Percentiles rank a stretch among this genome's conserved stretches.
Evolutionary conservation across 1,284 basidiomycete species (phyloP).

Genomic region (Marasmius sp.): DNA sequence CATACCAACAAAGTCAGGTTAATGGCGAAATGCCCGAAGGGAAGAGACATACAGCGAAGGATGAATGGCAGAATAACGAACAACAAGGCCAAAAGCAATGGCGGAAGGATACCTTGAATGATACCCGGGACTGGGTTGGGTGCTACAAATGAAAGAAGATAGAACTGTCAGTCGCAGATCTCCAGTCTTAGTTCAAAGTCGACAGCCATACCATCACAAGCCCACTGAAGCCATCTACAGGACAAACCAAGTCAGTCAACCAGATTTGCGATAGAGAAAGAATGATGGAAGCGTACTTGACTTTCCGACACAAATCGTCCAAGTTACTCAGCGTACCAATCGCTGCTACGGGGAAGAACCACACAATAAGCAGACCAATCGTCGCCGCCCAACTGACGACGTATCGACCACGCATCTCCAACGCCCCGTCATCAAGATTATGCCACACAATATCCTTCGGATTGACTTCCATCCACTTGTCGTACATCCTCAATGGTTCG

Average conservation of each 20-base stretch:
- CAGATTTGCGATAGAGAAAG: not conserved
- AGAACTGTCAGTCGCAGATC: not conserved
- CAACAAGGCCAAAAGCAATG: conserved; percentile 64
- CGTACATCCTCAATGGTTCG: conserved; percentile 57
- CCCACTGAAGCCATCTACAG: conserved; percentile 61
- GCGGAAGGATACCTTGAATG: conserved; percentile 70
- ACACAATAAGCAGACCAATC: conserved; percentile 63
- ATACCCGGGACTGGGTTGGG: conserved; percentile 61
- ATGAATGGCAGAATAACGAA: conserved; percentile 74
- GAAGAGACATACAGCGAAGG: conserved; percentile 49
- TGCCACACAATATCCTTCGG: conserved; percentile 72
- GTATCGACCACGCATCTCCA: conserved; percentile 46
- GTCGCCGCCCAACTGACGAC: conserved; percentile 45
- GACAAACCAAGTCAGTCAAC: not conserved
- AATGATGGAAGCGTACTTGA: conserved; percentile 31
- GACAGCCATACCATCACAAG: conserved; percentile 38
- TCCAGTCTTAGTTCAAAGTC: not conserved
- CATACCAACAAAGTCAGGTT: not conserved
- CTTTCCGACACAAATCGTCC: conserved; percentile 38
- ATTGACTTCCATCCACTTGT: conserved; percentile 66
- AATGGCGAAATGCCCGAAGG: not conserved
- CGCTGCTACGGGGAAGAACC: conserved; percentile 62
- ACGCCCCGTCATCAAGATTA: conserved; percentile 50
- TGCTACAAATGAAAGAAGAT: conserved; percentile 22
- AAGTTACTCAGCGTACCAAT: conserved; percentile 51